Conservation (phyloP, 2,329 filamentous ascomycete species). For the Fonsecaea nubica region DNA sequence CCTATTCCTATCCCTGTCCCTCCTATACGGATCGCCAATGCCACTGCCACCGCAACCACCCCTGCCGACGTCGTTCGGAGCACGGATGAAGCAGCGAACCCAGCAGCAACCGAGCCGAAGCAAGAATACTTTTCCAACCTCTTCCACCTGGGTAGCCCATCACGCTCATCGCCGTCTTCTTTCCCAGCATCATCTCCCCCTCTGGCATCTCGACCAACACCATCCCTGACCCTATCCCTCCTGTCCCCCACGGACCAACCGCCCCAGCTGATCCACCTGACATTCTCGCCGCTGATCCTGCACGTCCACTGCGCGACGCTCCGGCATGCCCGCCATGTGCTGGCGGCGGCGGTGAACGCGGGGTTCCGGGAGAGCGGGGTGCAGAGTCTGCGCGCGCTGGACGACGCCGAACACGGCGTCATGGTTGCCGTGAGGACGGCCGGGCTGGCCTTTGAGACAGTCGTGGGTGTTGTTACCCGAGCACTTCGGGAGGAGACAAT, state of each 20-base stretch:
- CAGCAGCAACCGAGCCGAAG: conserved; percentile 31
- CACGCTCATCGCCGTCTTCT: background rate
- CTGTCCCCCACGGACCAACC: background rate
- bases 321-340: conserved; percentile 74
- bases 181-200: background rate
- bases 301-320: conserved; percentile 82
- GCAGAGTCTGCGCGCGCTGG: conserved; percentile 63
- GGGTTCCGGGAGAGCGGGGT: conserved; percentile 92
- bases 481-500: too few species aligned
- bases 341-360: conserved; percentile 76
- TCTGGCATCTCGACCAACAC: background rate
- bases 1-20: conserved; percentile 55
- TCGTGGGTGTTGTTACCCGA: conserved; percentile 66
- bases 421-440: conserved; percentile 81
- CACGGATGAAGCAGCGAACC: background rate
- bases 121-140: conserved; percentile 20
- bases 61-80: conserved; percentile 34
- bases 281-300: conserved; percentile 60
- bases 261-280: conserved; percentile 33
- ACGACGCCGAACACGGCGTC: conserved; percentile 47
- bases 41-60: conserved; percentile 15
- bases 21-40: conserved; percentile 10
- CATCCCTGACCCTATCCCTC: background rate
- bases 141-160: conserved; percentile 11
- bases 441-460: conserved; percentile 79